Evolutionary conservation across 176 grass and related monocot genomes (phyloP).

Genomic region (Cymbopogon citratus): DNA sequence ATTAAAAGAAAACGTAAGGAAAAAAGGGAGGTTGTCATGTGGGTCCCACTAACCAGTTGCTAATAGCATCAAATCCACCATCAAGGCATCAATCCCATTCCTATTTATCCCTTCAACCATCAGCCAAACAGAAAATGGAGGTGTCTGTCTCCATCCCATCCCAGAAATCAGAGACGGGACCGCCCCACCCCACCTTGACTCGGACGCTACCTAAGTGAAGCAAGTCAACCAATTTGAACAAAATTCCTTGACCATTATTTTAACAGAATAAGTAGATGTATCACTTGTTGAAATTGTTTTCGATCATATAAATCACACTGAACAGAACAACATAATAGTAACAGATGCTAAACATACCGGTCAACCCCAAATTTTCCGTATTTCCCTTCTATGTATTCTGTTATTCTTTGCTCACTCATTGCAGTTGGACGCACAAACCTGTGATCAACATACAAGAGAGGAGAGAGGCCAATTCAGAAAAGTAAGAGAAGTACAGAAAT

Average conservation of each 20-base stretch:
- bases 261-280: constrained; percentile 13
- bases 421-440: constrained; percentile 51
- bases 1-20: too few relatives aligned
- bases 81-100: too few relatives aligned
- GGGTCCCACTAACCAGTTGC: too few relatives aligned
- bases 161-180: too few relatives aligned
- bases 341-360: constrained; percentile 46
- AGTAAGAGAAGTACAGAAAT: background rate
- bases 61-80: too few relatives aligned
- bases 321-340: constrained; percentile 12
- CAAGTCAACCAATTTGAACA: background rate
- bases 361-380: constrained; percentile 93
- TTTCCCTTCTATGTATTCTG: constrained; percentile 90
- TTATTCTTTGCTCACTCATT: constrained; percentile 70
- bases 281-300: background rate
- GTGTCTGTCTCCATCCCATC: too few relatives aligned
- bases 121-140: too few relatives aligned
- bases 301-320: constrained; percentile 8
- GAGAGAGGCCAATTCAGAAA: background rate
- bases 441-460: constrained; percentile 14
- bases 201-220: background rate
- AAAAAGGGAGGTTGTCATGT: too few relatives aligned
- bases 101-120: too few relatives aligned
- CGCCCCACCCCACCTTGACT: too few relatives aligned
- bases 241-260: background rate